Conservation (phyloP, 495 filamentous ascomycete species). For the Daldinia decipiens region DNA sequence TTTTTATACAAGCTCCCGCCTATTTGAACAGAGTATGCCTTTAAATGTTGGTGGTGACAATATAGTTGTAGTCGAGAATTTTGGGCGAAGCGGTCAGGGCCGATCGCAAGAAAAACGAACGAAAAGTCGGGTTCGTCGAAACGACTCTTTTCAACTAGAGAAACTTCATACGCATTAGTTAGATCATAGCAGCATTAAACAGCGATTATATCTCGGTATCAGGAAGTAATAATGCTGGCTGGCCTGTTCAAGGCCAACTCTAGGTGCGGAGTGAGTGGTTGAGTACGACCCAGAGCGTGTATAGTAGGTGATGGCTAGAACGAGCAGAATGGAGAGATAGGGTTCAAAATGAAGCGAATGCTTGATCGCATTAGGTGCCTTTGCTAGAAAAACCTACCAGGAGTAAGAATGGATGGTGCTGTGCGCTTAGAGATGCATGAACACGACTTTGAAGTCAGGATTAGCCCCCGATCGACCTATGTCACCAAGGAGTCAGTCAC, state of each 20-base stretch:
- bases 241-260: conserved; percentile 31
- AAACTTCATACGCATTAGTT: conserved; percentile 22
- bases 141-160: conserved; percentile 15
- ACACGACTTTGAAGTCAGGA: conserved; percentile 46
- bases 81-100: conserved; percentile 40
- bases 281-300: conserved; percentile 14
- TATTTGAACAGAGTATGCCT: conserved; percentile 14
- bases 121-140: conserved; percentile 30
- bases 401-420: conserved; percentile 49
- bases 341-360: conserved; percentile 35
- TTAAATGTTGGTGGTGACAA: conserved; percentile 29
- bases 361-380: conserved; percentile 53
- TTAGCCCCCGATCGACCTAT: conserved; percentile 46
- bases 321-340: conserved; percentile 21
- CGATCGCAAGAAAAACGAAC: conserved; percentile 44
- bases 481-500: conserved; percentile 30
- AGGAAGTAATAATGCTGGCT: conserved; percentile 11
- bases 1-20: conserved; percentile 25
- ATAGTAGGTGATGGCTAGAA: conserved; percentile 23
- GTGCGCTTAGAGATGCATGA: conserved; percentile 47
- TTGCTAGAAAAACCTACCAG: conserved; percentile 54
- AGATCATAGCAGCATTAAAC: conserved; percentile 3
- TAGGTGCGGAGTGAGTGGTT: conserved; percentile 29
- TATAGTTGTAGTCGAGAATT: conserved; percentile 20
- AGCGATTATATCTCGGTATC: background rate